These are phyloP conservation scores for Thielaviopsis ethacetica DNA, from an alignment of 2,329 filamentous ascomycete species.

Conservation along the genomic window DNA sequence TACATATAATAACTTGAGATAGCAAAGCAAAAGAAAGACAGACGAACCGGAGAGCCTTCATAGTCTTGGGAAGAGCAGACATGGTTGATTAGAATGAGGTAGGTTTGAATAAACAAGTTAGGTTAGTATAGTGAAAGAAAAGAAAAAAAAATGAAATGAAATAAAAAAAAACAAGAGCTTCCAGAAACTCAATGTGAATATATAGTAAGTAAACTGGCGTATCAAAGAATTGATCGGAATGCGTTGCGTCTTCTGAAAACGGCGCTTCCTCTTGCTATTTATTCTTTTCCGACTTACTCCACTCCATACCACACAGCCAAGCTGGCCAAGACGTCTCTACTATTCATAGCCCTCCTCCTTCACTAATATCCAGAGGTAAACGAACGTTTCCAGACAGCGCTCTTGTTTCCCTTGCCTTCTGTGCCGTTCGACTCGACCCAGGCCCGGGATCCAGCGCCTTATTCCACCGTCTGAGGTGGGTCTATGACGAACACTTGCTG, in stretches of 20 bases:
- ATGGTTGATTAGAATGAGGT: constrained; percentile 12
- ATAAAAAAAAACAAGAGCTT: not conserved
- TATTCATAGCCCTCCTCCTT: not conserved
- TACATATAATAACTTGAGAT: too few species aligned
- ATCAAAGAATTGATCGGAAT: not conserved
- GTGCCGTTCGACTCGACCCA: not conserved
- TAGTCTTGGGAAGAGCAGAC: constrained; percentile 32
- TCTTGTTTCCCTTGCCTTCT: not conserved
- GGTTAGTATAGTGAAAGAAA: not conserved
- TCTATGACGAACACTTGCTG: not conserved
- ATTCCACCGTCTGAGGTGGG: too few species aligned
- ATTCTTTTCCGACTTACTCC: not conserved
- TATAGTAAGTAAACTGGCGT: not conserved
- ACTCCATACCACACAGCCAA: not conserved
- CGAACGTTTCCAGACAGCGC: too few species aligned
- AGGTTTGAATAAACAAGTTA: not conserved
- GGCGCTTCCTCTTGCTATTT: not conserved
- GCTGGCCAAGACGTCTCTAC: not conserved
- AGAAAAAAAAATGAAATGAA: not conserved
- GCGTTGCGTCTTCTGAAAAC: not conserved
- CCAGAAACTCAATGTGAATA: not conserved
- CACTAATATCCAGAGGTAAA: too few species aligned
- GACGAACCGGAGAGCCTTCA: constrained; percentile 42
- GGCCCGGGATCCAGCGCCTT: not conserved
- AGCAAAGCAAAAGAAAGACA: too few species aligned